phyloP scores from a whole-genome alignment of 805 yeast genomes.

The Saccharomycopsis amapae region DNA sequence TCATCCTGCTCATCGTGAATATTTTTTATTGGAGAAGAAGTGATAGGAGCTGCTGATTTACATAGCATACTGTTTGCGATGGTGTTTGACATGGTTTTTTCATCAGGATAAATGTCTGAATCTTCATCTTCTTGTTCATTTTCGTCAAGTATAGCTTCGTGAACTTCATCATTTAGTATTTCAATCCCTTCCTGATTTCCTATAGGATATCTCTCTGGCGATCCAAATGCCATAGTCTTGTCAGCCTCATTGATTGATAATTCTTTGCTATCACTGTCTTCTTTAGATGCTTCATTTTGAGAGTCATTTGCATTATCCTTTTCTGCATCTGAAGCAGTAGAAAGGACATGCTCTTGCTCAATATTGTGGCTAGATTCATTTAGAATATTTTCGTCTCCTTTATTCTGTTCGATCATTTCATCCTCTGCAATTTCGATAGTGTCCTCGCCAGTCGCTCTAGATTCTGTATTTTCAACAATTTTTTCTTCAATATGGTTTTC shows the following conservation, averaged over 20 bases:
- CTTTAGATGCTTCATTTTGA: neutral
- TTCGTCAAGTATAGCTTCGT: neutral
- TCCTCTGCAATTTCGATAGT: too few species aligned
- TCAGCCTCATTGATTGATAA: neutral
- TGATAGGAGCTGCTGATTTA: slow-evolving; percentile 11
- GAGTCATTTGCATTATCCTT: neutral
- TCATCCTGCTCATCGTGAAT: neutral
- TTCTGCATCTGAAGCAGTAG: too few species aligned
- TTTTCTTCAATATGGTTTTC: too few species aligned
- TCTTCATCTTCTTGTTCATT: slow-evolving; percentile 15
- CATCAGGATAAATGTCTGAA: slow-evolving; percentile 17
- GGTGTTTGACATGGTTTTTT: slow-evolving; percentile 17
- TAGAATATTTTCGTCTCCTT: slow-evolving; percentile 20
- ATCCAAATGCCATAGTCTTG: neutral
- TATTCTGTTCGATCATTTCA: neutral
- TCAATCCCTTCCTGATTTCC: neutral
- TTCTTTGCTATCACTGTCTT: neutral
- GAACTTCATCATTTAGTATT: neutral
- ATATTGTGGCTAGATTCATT: too few species aligned
- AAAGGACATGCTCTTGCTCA: too few species aligned
- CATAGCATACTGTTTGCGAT: slow-evolving; percentile 20
- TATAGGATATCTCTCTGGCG: neutral
- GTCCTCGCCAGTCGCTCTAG: too few species aligned
- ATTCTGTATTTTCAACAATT: too few species aligned
- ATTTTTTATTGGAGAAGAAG: slow-evolving; percentile 20